Conservation (phyloP, 768 basidiomycete genomes). For the Infundibulicybe gibba region DNA sequence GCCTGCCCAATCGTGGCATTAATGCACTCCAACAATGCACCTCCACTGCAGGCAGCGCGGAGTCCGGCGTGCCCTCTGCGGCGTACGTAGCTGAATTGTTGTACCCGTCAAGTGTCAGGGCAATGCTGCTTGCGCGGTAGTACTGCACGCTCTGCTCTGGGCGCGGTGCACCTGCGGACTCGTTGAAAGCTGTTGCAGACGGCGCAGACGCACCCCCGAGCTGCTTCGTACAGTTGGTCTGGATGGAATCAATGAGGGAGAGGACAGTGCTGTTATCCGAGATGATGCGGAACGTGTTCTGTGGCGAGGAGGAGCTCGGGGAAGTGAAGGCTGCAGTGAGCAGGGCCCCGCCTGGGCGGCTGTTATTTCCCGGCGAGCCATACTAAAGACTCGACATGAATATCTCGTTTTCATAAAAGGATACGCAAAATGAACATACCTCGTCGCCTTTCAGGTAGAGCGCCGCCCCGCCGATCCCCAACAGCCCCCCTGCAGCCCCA, state of each 20-base stretch:
- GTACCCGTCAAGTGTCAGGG: conserved; percentile 61
- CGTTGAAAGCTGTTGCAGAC: conserved; percentile 22
- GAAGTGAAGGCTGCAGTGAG: conserved; percentile 34
- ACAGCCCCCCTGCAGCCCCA: conserved; percentile 11
- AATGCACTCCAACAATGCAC: conserved; percentile 47
- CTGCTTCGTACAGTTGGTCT: conserved; percentile 30
- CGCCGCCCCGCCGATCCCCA: conserved; percentile 7
- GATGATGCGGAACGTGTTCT: conserved; percentile 37
- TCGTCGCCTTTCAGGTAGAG: conserved; percentile 28
- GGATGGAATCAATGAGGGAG: conserved; percentile 32
- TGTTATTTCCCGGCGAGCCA: conserved; percentile 36
- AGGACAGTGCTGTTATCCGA: conserved; percentile 42
- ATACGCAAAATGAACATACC: conserved; percentile 19
- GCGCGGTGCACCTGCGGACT: conserved; percentile 23
- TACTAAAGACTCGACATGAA: conserved; percentile 30
- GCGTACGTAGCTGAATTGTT: conserved; percentile 55
- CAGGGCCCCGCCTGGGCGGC: conserved; percentile 43
- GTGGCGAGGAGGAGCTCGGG: conserved; percentile 15
- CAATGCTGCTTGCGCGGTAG: conserved; percentile 63
- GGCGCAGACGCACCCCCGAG: conserved; percentile 18
- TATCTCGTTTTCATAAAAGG: background rate
- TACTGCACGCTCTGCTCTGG: conserved; percentile 64
- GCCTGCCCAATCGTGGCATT: conserved; percentile 59
- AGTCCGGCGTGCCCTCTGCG: conserved; percentile 36
- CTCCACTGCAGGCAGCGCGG: conserved; percentile 55